Evolutionary conservation across 163 green algal genomes (phyloP), one percentile per base, ranked within the genome.

Genomic region (Smithsoniella earleae): DNA sequence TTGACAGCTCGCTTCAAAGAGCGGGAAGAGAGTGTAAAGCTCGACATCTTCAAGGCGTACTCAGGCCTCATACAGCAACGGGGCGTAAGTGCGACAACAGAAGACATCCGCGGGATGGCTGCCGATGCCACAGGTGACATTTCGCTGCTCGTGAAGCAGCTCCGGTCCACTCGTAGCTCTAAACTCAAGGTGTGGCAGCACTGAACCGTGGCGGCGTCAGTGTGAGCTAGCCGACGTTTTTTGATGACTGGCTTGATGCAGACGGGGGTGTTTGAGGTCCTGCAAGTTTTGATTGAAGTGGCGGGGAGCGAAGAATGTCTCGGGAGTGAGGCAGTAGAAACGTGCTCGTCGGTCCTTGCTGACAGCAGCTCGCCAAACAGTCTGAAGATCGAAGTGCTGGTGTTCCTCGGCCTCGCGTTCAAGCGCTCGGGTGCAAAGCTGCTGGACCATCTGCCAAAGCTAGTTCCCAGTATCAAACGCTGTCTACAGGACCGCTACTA

Each of bases 301-400:
- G 58, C 58, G 0, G 28, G 18, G 58, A 33, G 16, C n/a, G 58
- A 6, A 4, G 58, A 33, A 16, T 30, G 40, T 18, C 58, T 45
- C 20, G 58, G 58, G 16, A 34, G 34, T 18, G 27, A 69, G 58
- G 58, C 58, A 3, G 25, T 69, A 33, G 27, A 18, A 33, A 13
- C 43, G 58, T 30, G 27, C 27, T n/a, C 38, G 58, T 25, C 18
- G 18, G 25, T 34, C 0, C 58, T 69, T 30, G 20, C 52, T 43
- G 66, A 75, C 74, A 77, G 54, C 20, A 76, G 73, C 36, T 73
- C 73, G 73, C 82, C 75, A 75, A 86, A 78, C 62, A 73, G 43
- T n/a, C 75, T 95, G 28, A 96, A 97, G 82, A 92, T 98, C 40
- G 89, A 96, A 76, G 92, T 89, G 1, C 85, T 97, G 25, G 62